These are phyloP conservation scores for Solanum hybrid DNA, from an alignment of 305 asterid genomes.

Conservation along the genomic window DNA sequence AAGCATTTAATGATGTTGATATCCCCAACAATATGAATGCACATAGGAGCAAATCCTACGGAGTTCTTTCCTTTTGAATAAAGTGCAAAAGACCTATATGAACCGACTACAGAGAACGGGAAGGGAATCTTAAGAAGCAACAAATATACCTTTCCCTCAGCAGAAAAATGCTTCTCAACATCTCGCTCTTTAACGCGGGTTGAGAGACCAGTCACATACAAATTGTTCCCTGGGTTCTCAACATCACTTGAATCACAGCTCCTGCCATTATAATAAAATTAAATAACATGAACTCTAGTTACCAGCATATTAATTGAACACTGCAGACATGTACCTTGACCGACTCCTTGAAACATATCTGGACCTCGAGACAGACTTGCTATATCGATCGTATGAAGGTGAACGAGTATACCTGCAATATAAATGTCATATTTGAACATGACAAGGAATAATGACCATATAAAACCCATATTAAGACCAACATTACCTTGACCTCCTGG, in stretches of 20 bases:
- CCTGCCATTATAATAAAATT: constrained; percentile 24
- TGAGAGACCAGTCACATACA: constrained; percentile 88
- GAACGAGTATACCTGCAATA: constrained; percentile 44
- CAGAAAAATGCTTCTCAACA: constrained; percentile 67
- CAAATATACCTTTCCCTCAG: constrained; percentile 58
- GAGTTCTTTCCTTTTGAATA: neutral
- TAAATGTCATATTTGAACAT: neutral
- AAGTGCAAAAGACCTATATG: neutral
- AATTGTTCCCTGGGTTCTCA: constrained; percentile 88
- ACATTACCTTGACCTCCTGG: constrained; percentile 63
- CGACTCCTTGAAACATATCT: constrained; percentile 51
- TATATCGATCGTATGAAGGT: constrained; percentile 36
- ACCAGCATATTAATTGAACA: neutral
- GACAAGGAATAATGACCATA: neutral
- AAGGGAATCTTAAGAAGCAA: no score
- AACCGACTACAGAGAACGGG: neutral
- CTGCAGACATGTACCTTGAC: constrained; percentile 40
- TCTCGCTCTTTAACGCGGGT: constrained; percentile 54
- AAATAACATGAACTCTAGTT: neutral
- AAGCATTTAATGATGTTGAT: neutral
- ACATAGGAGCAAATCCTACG: neutral
- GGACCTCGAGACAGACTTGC: constrained; percentile 49
- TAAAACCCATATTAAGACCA: neutral
- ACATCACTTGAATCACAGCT: constrained; percentile 52
- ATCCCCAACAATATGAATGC: neutral